phyloP scores from a whole-genome alignment of 441 rosid genomes.

The Omphalea diandra region DNA sequence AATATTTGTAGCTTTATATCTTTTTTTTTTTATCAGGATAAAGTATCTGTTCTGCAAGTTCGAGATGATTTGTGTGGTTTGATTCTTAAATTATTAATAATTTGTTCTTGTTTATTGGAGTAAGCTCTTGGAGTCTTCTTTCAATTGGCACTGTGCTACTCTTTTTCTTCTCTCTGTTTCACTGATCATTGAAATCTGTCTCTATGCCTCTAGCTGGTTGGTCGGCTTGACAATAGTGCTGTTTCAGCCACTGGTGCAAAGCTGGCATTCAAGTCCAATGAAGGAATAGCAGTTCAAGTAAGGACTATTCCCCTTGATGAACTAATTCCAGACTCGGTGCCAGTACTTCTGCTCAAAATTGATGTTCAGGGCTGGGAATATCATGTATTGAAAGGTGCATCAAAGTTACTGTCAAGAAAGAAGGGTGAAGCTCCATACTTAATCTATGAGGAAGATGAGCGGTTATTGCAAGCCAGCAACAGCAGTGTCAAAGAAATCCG shows the following conservation, averaged over 20 bases:
- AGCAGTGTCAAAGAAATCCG: slow-evolving; percentile 77
- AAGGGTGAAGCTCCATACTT: slow-evolving; percentile 80
- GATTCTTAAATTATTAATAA: not conserved
- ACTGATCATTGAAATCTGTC: not conserved
- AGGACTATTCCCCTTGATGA: slow-evolving; percentile 80
- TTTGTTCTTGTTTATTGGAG: not conserved
- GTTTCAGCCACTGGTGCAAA: slow-evolving; percentile 91
- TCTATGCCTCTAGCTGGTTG: slow-evolving; percentile 59
- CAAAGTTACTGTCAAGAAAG: slow-evolving; percentile 70
- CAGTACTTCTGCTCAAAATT: slow-evolving; percentile 67
- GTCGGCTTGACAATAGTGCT: slow-evolving; percentile 96
- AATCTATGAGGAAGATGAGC: slow-evolving; percentile 92
- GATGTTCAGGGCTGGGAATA: slow-evolving; percentile 99
- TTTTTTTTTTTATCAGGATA: too few species aligned
- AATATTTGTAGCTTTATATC: too few species aligned
- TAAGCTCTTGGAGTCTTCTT: not conserved
- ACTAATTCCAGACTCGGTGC: slow-evolving; percentile 53
- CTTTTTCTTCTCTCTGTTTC: not conserved
- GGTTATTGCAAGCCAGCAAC: slow-evolving; percentile 83
- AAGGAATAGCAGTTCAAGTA: slow-evolving; percentile 84
- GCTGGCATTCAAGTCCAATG: slow-evolving; percentile 88
- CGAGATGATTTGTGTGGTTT: not conserved
- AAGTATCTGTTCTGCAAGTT: too few species aligned
- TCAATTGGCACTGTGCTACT: not conserved
- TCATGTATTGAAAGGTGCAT: slow-evolving; percentile 85